Evolutionary conservation across 106 monocot species (phyloP).

Genomic region (Dioscorea dumetorum): DNA sequence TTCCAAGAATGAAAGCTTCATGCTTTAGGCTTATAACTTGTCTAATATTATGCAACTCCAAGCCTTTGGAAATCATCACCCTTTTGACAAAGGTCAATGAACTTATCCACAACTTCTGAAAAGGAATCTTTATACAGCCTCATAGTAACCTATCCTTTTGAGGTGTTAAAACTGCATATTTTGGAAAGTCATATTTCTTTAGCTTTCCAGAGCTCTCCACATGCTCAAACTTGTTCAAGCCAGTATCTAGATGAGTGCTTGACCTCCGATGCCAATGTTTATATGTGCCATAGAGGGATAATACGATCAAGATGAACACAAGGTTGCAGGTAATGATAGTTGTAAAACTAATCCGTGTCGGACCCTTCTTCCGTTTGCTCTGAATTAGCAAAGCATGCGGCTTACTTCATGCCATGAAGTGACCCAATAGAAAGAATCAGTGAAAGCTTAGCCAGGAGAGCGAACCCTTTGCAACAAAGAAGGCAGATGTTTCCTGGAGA

Average conservation of each 20-base stretch:
- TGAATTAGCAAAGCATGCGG: constrained; percentile 51
- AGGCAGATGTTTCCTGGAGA: no score
- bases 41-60: constrained; percentile 78
- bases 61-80: constrained; percentile 52
- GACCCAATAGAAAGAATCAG: not conserved
- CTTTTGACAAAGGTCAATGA: constrained; percentile 70
- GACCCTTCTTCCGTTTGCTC: constrained; percentile 65
- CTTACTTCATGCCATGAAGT: constrained; percentile 61
- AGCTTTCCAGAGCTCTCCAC: constrained; percentile 23
- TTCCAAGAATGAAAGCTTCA: constrained; percentile 98
- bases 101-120: constrained; percentile 47
- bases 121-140: constrained; percentile 55
- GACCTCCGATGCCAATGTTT: constrained; percentile 56
- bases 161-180: constrained; percentile 57
- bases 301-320: constrained; percentile 34
- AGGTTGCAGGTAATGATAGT: constrained; percentile 54
- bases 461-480: no score
- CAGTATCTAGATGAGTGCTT: constrained; percentile 13
- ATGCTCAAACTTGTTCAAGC: constrained; percentile 3
- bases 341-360: constrained; percentile 36
- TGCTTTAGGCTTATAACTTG: constrained; percentile 74
- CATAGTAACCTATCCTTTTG: constrained; percentile 52
- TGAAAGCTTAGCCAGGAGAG: not conserved
- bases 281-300: constrained; percentile 51
- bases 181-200: constrained; percentile 39